Conservation (phyloP, 73 alveolate species). For the Uronychia setigera region DNA sequence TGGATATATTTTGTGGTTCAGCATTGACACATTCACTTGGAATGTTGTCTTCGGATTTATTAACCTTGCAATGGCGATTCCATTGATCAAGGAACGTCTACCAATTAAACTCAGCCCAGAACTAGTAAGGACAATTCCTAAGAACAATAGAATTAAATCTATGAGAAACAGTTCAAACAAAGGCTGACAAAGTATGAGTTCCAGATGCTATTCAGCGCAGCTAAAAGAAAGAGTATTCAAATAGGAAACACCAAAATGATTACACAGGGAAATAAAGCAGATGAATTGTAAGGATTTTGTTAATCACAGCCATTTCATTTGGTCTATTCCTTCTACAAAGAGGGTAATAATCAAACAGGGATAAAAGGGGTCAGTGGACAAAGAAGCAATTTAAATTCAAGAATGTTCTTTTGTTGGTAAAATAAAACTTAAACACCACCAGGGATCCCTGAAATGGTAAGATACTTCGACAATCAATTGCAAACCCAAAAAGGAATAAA, state of each 20-base stretch:
- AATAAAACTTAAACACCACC: not conserved
- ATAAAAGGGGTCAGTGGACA: not conserved
- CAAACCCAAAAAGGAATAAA: not conserved
- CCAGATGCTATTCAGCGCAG: not conserved
- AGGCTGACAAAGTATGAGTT: not conserved
- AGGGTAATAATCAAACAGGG: not conserved
- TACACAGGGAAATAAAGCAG: not conserved
- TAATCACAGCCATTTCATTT: not conserved
- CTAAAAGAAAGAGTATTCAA: conserved; percentile 1
- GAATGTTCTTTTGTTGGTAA: not conserved
- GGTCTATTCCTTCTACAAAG: not conserved
- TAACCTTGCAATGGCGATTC: not conserved
- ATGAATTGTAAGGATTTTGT: not conserved
- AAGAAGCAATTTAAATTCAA: not conserved
- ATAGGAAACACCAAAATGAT: conserved; percentile 6
- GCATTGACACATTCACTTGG: conserved; percentile 4
- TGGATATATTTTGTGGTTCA: not conserved
- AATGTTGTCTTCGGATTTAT: conserved; percentile 3
- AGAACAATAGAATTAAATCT: not conserved
- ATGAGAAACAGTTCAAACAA: not conserved
- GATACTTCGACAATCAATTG: not conserved
- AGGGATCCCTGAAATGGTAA: not conserved
- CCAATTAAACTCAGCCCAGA: conserved; percentile 1
- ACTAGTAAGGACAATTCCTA: not conserved
- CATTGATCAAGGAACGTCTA: not conserved